A percentile compares a stretch with the other conserved stretches of the same genome.
Conservation (phyloP, 495 filamentous ascomycete genomes). For the Podospora pseudopauciseta region DNA sequence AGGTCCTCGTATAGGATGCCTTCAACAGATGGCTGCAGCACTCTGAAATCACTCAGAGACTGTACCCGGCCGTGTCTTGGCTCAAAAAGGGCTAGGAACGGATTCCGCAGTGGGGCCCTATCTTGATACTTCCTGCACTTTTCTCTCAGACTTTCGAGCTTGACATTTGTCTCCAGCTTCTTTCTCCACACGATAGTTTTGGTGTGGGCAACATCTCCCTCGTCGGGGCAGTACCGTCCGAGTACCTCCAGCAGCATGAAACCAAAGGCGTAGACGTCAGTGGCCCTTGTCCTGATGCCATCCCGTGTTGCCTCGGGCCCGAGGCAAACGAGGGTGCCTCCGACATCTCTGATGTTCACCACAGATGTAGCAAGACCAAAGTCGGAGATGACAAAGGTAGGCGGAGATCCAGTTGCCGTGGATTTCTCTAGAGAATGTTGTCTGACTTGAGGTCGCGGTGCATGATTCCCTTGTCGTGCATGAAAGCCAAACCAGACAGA, state of each 20-base stretch:
- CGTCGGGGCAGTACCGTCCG: neutral
- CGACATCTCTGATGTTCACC: neutral
- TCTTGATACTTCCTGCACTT: neutral
- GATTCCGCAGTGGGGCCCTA: neutral
- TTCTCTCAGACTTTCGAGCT: neutral
- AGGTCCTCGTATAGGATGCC: neutral
- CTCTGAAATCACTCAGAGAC: neutral
- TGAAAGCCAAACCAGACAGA: neutral
- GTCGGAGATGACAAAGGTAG: neutral
- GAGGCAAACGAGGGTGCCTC: neutral
- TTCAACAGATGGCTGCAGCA: neutral
- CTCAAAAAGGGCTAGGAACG: neutral
- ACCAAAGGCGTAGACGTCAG: neutral
- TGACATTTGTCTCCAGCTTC: neutral
- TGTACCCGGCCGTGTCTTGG: neutral
- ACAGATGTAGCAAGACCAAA: neutral
- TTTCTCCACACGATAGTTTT: neutral
- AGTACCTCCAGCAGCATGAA: neutral
- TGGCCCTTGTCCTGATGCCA: neutral
- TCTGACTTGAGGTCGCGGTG: neutral
- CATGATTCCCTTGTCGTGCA: neutral
- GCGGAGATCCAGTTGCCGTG: neutral
- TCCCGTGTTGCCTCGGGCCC: neutral
- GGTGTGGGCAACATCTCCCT: neutral
- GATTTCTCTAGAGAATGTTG: neutral